A percentile compares a stretch with the other conserved stretches of the same genome.
Conservation (phyloP, 345 rosid genomes). For the Cardamine occulta region DNA sequence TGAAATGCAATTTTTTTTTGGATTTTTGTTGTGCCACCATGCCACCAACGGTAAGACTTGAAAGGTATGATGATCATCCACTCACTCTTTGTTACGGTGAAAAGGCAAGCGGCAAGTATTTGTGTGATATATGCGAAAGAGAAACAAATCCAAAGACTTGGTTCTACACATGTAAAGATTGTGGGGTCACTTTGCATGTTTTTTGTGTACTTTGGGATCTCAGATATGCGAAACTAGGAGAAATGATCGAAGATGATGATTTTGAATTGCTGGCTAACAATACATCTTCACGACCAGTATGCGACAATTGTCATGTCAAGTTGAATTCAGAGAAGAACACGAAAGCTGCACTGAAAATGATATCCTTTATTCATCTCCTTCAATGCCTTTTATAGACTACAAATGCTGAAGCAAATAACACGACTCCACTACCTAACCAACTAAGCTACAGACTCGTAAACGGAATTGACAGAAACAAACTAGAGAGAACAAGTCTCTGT, state of each 20-base stretch:
- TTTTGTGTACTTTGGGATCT: conserved; percentile 15
- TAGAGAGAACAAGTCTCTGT: too few species aligned
- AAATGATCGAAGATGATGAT: not conserved
- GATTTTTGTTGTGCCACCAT: conserved; percentile 1
- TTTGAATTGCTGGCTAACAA: not conserved
- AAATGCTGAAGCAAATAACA: too few species aligned
- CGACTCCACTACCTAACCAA: too few species aligned
- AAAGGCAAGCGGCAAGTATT: not conserved
- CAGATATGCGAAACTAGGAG: conserved; percentile 1
- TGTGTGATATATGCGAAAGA: conserved; percentile 12
- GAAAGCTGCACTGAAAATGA: too few species aligned
- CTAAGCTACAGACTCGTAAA: too few species aligned
- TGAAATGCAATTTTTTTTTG: conserved; percentile 5
- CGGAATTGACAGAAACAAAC: too few species aligned
- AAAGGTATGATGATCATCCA: not conserved
- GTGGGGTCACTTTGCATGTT: conserved; percentile 8
- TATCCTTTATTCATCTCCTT: too few species aligned
- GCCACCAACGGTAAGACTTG: not conserved
- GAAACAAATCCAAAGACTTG: not conserved
- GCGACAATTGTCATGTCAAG: not conserved
- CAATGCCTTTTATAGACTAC: too few species aligned
- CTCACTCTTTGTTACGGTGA: conserved; percentile 23
- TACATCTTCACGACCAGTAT: not conserved
- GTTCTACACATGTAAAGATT: conserved; percentile 16
- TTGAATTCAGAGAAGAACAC: too few species aligned